Evolutionary conservation across 208 protist genomes (phyloP).

Genomic region (Wallacemonas rigidus): DNA sequence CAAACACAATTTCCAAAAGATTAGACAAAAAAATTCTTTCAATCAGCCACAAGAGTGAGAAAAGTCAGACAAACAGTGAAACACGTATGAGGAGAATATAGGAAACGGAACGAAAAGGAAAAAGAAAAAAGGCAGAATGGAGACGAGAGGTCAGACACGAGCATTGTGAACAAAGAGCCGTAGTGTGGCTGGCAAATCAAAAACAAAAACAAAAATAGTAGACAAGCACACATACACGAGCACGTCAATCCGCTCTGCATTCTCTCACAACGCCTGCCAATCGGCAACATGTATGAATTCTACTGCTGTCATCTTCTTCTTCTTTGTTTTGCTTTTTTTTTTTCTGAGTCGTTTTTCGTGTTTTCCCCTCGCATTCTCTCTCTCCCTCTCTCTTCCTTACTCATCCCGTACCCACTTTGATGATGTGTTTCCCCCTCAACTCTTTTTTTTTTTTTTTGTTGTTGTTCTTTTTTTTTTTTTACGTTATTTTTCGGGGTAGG

Average conservation of each 20-base stretch:
- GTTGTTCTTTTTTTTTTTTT: conserved; percentile 5
- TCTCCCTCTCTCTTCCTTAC: neutral
- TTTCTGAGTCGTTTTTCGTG: neutral
- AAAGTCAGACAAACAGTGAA: no score
- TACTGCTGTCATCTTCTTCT: neutral
- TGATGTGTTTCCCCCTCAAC: neutral
- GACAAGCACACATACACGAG: conserved; percentile 3
- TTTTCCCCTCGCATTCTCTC: neutral
- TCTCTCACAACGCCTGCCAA: neutral
- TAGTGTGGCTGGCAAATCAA: no score
- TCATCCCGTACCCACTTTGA: neutral
- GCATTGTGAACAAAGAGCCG: no score
- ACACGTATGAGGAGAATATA: no score
- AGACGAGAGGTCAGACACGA: no score
- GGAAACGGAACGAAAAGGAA: no score
- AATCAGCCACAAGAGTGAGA: no score
- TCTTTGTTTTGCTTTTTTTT: conserved; percentile 4
- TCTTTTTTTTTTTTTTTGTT: conserved; percentile 4
- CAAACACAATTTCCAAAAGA: no score
- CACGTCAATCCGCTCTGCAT: no score
- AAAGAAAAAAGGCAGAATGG: no score
- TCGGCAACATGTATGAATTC: neutral
- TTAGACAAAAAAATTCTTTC: neutral
- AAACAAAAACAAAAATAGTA: neutral
- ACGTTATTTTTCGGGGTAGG: neutral